Base-by-base conservation (phyloP, 768 basidiomycete species). In the Chlorophyllum brunneum region DNA sequence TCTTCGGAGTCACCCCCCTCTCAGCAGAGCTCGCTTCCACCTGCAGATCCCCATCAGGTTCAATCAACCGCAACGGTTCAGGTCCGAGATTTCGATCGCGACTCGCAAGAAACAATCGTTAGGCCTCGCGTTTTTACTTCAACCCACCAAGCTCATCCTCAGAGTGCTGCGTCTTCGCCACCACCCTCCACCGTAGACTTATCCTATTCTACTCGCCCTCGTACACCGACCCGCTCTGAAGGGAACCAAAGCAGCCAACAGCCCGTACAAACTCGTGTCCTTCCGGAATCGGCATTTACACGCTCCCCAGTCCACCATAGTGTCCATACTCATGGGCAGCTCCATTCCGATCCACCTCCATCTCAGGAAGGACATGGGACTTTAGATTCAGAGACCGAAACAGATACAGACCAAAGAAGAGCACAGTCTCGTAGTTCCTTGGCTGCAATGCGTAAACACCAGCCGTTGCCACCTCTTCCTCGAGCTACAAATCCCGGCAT, bases 391-490 rank as follows among this genome's bases (percentile, higher is more conserved):
- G 45, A 46, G 20, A 15, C 20, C 7, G 31, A 46, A n/a, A n/a
- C n/a, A n/a, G n/a, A n/a, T n/a, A n/a, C n/a, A n/a, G n/a, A n/a
- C n/a, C n/a, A n/a, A n/a, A n/a, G n/a, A n/a, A n/a, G n/a, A n/a
- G n/a, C 27, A 33, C 10, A 0, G 18, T 11, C 9, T 16, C 7
- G 15, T n/a, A 2, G 9, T 15, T 11, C 34, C 34, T 6, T 16
- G 16, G 15, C 34, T n/a, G 34, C 13, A 16, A 36, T 36, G 5
- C 48, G 34, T 22, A n/a, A 11, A 26, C 3, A 49, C 22, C 37
- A 29, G 8, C 48, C 48, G 15, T 26, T 49, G 18, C 48, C 48
- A 2, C 48, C 48, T 2, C 48, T 49, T 30, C 48, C 48, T 26
- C 26, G 27, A 20, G 18, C 36, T 9, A 27, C 23, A 11, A 13